Evolutionary conservation across 208 protist genomes (phyloP).

Genomic region (Herpetomonas samuelpessoai): DNA sequence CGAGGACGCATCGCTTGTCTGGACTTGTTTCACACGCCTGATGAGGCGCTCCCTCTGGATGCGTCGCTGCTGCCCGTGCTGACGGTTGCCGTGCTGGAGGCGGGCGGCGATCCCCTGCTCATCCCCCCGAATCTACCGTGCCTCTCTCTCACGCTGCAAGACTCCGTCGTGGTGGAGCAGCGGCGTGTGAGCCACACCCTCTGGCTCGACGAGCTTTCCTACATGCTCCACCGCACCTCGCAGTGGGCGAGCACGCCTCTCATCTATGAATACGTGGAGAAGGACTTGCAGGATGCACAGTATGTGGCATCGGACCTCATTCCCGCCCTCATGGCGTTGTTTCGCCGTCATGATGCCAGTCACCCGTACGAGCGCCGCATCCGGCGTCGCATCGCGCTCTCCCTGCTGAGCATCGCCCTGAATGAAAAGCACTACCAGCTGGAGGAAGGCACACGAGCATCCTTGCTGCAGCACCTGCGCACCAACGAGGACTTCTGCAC

Average conservation of each 20-base stretch:
- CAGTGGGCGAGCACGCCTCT: conserved; percentile 70
- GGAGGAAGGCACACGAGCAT: conserved; percentile 35
- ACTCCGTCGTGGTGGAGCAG: conserved; percentile 88
- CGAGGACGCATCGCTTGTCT: conserved; percentile 55
- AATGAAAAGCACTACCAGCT: conserved; percentile 73
- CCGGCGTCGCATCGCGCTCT: conserved; percentile 47
- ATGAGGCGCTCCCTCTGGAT: conserved; percentile 79
- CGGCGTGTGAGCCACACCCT: conserved; percentile 55
- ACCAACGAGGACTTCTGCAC: conserved; percentile 40
- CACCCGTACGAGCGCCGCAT: conserved; percentile 41
- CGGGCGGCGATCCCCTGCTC: conserved; percentile 71
- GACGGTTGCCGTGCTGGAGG: conserved; percentile 67
- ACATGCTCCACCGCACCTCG: conserved; percentile 76
- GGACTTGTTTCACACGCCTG: conserved; percentile 75
- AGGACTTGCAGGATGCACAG: conserved; percentile 73
- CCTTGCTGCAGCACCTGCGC: conserved; percentile 33
- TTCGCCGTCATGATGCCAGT: conserved; percentile 29
- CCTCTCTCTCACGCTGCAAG: conserved; percentile 65
- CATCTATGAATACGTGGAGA: conserved; percentile 82
- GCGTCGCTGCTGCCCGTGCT: conserved; percentile 67
- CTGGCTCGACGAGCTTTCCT: conserved; percentile 89
- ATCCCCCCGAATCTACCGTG: conserved; percentile 83
- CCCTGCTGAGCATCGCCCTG: conserved; percentile 48
- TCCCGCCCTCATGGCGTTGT: conserved; percentile 60
- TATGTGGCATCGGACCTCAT: conserved; percentile 72